Evolutionary conservation across 2,329 filamentous ascomycete genomes (phyloP).

Genomic region (Ophiostoma pallidulum): DNA sequence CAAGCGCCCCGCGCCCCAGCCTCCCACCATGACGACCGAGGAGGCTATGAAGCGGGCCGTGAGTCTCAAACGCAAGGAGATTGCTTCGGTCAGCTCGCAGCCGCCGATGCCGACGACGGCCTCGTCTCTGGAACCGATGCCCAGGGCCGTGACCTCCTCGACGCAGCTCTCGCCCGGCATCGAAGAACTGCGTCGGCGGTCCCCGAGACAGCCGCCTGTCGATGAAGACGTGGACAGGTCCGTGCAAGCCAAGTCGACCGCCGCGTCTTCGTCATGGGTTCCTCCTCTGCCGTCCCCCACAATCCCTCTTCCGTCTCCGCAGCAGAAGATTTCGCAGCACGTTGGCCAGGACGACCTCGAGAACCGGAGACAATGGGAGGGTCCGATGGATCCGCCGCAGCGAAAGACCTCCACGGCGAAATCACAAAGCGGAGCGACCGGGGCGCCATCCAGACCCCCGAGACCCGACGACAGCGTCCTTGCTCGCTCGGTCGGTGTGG

Average conservation of each 20-base stretch:
- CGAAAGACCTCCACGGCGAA: not conserved
- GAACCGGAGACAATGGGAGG: not conserved
- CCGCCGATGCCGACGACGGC: slow-evolving; percentile 15
- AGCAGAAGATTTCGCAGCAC: not conserved
- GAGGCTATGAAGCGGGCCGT: slow-evolving; percentile 27
- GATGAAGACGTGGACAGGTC: not conserved
- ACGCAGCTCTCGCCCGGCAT: slow-evolving; percentile 41
- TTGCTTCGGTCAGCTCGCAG: slow-evolving; percentile 21
- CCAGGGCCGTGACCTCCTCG: slow-evolving; percentile 33
- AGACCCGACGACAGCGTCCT: not conserved
- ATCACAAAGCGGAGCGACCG: not conserved
- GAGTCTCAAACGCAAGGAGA: slow-evolving; percentile 31
- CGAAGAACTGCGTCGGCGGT: slow-evolving; percentile 42
- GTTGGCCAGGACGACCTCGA: not conserved
- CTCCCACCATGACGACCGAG: slow-evolving; percentile 25
- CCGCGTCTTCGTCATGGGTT: not conserved
- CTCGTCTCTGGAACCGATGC: slow-evolving; percentile 22
- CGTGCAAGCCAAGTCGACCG: not conserved
- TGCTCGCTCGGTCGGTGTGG: not conserved
- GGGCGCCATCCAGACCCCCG: not conserved
- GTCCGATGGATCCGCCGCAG: slow-evolving; percentile 1
- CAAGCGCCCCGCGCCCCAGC: slow-evolving; percentile 28
- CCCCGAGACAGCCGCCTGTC: slow-evolving; percentile 32
- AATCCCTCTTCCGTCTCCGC: slow-evolving; percentile 2
- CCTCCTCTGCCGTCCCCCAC: slow-evolving; percentile 4